phyloP scores from a whole-genome alignment of 2,329 filamentous ascomycete genomes.

The Aspergillus ochraceoroseus region DNA sequence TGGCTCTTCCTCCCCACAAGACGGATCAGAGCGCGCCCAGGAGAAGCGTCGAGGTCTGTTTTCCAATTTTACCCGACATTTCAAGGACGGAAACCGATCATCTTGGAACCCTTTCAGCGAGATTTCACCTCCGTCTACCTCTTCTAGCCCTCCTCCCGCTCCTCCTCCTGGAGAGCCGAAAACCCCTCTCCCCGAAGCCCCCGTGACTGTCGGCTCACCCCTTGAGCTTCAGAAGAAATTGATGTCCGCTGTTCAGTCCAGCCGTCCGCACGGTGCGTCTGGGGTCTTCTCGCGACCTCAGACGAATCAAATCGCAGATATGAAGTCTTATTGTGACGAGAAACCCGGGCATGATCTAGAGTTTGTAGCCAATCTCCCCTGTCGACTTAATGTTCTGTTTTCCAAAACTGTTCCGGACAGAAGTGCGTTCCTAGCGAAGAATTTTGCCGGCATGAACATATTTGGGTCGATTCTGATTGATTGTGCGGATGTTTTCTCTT shows the following conservation, averaged over 20 bases:
- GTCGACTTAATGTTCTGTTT: conserved; percentile 70
- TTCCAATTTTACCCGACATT: conserved; percentile 60
- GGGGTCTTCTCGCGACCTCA: conserved; percentile 67
- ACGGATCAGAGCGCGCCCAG: conserved; percentile 24
- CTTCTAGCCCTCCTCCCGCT: conserved; percentile 35
- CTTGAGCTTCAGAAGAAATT: conserved; percentile 51
- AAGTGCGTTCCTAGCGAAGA: conserved; percentile 55
- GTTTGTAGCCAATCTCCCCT: conserved; percentile 64
- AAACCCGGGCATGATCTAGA: conserved; percentile 67
- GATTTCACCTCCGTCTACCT: conserved; percentile 24
- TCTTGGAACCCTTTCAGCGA: conserved; percentile 21
- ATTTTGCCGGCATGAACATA: conserved; percentile 59
- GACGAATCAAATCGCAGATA: conserved; percentile 71
- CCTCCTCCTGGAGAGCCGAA: conserved; percentile 38
- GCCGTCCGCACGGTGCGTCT: conserved; percentile 69
- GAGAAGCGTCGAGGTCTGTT: conserved; percentile 58
- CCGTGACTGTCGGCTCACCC: conserved; percentile 32
- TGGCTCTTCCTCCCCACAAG: conserved; percentile 20
- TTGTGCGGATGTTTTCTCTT: conserved; percentile 65
- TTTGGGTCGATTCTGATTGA: conserved; percentile 69
- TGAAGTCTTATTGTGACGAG: conserved; percentile 79
- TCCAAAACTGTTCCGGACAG: conserved; percentile 51
- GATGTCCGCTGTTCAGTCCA: conserved; percentile 70
- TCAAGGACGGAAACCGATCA: conserved; percentile 54
- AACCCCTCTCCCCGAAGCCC: conserved; percentile 30